Base-by-base conservation (phyloP, 345 rosid species). In the Bretschneidera sinensis region DNA sequence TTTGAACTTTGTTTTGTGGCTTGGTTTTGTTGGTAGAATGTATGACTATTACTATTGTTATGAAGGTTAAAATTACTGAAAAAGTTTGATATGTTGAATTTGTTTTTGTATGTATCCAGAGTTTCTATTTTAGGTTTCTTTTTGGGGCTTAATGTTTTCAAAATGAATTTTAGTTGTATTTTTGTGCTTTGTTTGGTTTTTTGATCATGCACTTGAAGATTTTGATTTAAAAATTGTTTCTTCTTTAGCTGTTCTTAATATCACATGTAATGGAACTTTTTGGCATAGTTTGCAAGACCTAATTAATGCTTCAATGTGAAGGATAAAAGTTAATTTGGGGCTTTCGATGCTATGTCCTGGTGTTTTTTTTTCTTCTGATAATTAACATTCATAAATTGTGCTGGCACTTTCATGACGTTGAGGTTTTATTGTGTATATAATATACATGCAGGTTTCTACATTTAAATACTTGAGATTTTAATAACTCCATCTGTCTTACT, bases 361-460 rank as follows among this genome's bases (percentile, higher is more conserved):
- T 11, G 22, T 51, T 39, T 39, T 4, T 5, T 31, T 31, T 31
- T 9, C 9, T 17, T n/a, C 35, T 24, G 43, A 43, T 24, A 13
- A 20, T 17, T 28, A n/a, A 21, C 11, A 51, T 18, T 61, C 49
- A 19, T 5, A 55, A 31, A n/a, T 24, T 64, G 14, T 48, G 21
- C 21, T 17, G 34, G 21, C 55, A 10, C 11, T 34, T 61, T 16
- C 49, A 28, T 35, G 22, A 9, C 23, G 43, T 67, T 48, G 21
- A 48, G 20, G 52, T 48, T 48, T 48, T 17, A 20, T 48, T 62
- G 48, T 67, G 59, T 63, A 63, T 0, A 39, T 57, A 14, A 35
- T 35, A 6, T 35, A 35, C n/a, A 35, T 15, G 68, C 52, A 68
- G 71, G 56, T 76, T 61, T 72, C 25, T 61, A 22, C 17, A 17